Evolutionary conservation across 2,329 filamentous ascomycete genomes (phyloP), one percentile per base, ranked within the genome.

Genomic region (Apiospora sp.): DNA sequence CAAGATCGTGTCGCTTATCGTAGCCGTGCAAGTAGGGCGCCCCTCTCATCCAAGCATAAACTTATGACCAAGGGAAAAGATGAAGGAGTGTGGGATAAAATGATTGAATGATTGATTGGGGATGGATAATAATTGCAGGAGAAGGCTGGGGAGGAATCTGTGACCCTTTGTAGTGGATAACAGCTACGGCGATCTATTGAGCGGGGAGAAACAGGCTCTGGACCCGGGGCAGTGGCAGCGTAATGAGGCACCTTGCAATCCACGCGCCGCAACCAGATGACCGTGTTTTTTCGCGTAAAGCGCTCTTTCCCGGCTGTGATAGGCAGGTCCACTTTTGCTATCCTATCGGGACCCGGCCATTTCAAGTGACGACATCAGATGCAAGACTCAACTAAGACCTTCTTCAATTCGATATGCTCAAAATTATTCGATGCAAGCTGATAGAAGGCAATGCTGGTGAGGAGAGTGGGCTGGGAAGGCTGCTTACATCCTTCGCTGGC

Each of bases 1-100:
- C 58, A n/a, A 64, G 58, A 64, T 64, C 34, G 58, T 64, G 58
- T 64, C 58, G 58, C 58, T 64, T 64, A 64, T 64, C 58, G 58
- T 64, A 30, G 27, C 27, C 27, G 27, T 30, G 27, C 27, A 30
- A 30, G 27, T 30, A 12, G 41, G 58, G 58, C 30, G 58, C 34
- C 58, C 34, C 58, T 64, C 58, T 64, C 58, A 64, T 64, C 34
- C 34, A 64, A 64, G 58, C 58, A 37, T 41, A n/a, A n/a, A 41
- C 19, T 37, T 64, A 64, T 64, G 34, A 41, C 19, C 34, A 22
- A 19, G 58, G 34, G 58, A 41, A 64, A 64, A 41, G 16, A 22
- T 41, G 58, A 64, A 37, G 30, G 58, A 64, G 19, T 64, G 58
- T 64, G 58, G 58, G 34, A 64, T 37, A n/a, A 37, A 41, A 58